phyloP scores from a whole-genome alignment of 306 rosid genomes.

The Astragalus glycyphyllos region DNA sequence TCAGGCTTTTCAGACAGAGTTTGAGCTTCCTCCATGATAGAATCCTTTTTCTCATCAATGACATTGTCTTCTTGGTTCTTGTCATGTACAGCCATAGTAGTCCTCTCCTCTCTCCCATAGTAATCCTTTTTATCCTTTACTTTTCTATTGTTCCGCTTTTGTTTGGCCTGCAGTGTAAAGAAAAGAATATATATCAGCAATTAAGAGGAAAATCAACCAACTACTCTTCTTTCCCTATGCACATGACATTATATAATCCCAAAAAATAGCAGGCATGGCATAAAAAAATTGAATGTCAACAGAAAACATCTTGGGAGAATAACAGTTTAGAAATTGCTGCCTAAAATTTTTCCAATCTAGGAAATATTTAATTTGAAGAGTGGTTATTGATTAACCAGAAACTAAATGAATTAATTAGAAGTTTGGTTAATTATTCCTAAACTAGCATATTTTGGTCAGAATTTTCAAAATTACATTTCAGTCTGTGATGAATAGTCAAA shows the following conservation, averaged over 20 bases:
- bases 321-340: neutral
- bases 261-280: slow-evolving; percentile 1
- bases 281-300: slow-evolving; percentile 28
- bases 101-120: slow-evolving; percentile 71
- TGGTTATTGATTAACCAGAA: slow-evolving; percentile 4
- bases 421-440: slow-evolving; percentile 16
- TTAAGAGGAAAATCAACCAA: slow-evolving; percentile 29
- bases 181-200: slow-evolving; percentile 37
- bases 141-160: slow-evolving; percentile 84
- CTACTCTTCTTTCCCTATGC: slow-evolving; percentile 24
- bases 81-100: slow-evolving; percentile 48
- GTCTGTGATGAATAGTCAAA: slow-evolving; percentile 24
- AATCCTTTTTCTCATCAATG: slow-evolving; percentile 61
- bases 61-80: slow-evolving; percentile 58
- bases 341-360: slow-evolving; percentile 3
- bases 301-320: slow-evolving; percentile 37
- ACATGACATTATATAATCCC: slow-evolving; percentile 20
- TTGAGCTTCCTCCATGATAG: slow-evolving; percentile 60
- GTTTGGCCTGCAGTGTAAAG: slow-evolving; percentile 73
- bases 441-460: neutral
- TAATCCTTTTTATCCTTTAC: slow-evolving; percentile 64
- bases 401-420: neutral
- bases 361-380: neutral
- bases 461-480: slow-evolving; percentile 29
- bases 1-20: slow-evolving; percentile 68